phyloP scores from a whole-genome alignment of 805 yeast genomes.

The Nakazawaea ishiwadae region DNA sequence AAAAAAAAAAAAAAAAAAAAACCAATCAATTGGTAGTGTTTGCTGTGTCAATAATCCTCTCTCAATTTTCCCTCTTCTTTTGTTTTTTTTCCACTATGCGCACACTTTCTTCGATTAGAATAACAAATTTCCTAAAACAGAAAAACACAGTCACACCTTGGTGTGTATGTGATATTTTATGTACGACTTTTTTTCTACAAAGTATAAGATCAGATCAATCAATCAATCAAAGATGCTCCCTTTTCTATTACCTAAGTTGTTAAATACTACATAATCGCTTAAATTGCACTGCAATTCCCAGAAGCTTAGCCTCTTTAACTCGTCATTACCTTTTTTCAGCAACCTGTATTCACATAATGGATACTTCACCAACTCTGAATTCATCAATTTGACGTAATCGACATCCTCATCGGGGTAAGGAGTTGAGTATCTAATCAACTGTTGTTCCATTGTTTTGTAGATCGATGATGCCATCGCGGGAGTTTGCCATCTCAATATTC shows the following conservation, averaged over 20 bases:
- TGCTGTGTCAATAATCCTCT: conserved; percentile 1
- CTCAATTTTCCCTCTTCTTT: no score
- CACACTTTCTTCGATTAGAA: background rate
- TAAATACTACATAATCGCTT: conserved; percentile 1
- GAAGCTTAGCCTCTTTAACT: conserved; percentile 2
- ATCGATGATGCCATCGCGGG: conserved; percentile 1
- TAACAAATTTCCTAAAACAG: background rate
- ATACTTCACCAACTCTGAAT: background rate
- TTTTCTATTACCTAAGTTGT: conserved; percentile 2
- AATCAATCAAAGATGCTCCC: conserved; percentile 9
- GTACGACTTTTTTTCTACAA: background rate
- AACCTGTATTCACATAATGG: background rate
- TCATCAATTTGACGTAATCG: background rate
- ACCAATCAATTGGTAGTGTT: background rate
- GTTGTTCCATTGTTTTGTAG: conserved; percentile 1
- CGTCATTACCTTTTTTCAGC: background rate
- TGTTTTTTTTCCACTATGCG: no score
- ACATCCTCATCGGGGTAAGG: background rate
- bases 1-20: conserved; percentile 1
- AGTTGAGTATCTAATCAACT: background rate
- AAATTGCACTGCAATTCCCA: conserved; percentile 2
- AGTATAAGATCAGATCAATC: no score
- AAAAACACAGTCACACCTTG: conserved; percentile 14
- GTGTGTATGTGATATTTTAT: no score
- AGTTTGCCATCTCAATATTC: conserved; percentile 4